A percentile compares a stretch with the other conserved stretches of the same genome.
phyloP scores from a whole-genome alignment of 257 asterid species.

The Leptodermis oblonga region DNA sequence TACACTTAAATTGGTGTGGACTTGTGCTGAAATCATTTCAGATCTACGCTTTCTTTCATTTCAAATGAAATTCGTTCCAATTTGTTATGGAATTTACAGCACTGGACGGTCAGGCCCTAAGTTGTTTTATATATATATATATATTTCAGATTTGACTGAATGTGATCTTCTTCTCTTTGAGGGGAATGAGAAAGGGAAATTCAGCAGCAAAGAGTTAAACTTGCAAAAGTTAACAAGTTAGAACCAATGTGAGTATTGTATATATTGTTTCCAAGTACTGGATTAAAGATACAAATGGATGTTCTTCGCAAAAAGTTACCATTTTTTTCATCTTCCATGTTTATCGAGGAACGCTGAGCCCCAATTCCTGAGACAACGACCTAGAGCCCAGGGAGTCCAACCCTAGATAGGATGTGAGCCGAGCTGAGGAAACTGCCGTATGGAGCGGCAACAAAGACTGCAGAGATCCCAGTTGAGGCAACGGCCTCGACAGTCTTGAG shows the following conservation, averaged over 20 bases:
- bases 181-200: background rate
- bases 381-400: constrained; percentile 80
- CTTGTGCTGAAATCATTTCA: too few relatives aligned
- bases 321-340: constrained; percentile 32
- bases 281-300: background rate
- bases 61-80: too few relatives aligned
- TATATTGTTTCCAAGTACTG: constrained; percentile 1
- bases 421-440: constrained; percentile 70
- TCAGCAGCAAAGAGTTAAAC: background rate
- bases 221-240: constrained; percentile 2
- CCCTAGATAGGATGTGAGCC: constrained; percentile 83
- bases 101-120: too few relatives aligned
- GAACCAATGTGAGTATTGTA: background rate
- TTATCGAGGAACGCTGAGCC: constrained; percentile 74
- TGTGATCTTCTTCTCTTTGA: background rate
- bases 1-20: too few relatives aligned
- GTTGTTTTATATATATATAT: too few relatives aligned
- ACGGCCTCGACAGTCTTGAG: too few relatives aligned
- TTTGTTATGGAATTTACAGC: too few relatives aligned
- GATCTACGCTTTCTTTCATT: too few relatives aligned
- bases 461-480: constrained; percentile 54
- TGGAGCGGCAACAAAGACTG: constrained; percentile 78
- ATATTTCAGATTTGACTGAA: background rate
- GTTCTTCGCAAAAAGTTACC: background rate
- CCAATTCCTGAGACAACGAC: constrained; percentile 92